Percentiles rank a stretch among this genome's conserved stretches.
Conservation (phyloP, 1,284 basidiomycete genomes). For the Blastosporella zonata region DNA sequence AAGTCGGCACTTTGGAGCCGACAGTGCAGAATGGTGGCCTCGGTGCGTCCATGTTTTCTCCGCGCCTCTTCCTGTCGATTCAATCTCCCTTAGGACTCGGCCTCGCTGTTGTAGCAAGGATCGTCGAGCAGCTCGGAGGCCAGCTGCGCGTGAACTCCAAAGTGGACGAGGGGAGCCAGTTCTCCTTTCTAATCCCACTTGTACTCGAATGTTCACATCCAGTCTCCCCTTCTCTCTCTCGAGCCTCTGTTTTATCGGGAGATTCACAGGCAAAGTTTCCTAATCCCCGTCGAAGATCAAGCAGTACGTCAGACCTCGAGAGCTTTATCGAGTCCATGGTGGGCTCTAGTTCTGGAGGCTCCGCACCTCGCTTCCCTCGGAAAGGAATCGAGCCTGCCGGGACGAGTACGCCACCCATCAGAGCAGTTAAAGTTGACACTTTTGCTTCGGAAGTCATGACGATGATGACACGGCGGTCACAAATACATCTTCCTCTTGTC, state of each 20-base stretch:
- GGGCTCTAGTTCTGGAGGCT: not conserved
- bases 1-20: slow-evolving; percentile 61
- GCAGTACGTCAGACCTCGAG: slow-evolving; percentile 45
- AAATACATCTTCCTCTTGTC: not conserved
- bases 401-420: slow-evolving; percentile 36
- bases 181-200: slow-evolving; percentile 72
- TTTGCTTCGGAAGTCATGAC: slow-evolving; percentile 28
- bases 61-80: not conserved
- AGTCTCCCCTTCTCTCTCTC: slow-evolving; percentile 16
- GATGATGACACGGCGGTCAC: slow-evolving; percentile 4
- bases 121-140: slow-evolving; percentile 78
- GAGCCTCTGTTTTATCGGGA: slow-evolving; percentile 22
- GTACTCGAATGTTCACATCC: slow-evolving; percentile 28
- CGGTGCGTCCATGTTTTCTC: slow-evolving; percentile 34
- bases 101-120: slow-evolving; percentile 79
- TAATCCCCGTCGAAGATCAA: slow-evolving; percentile 13
- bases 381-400: slow-evolving; percentile 32
- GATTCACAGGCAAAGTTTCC: slow-evolving; percentile 18
- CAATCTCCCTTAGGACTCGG: slow-evolving; percentile 54
- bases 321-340: slow-evolving; percentile 66
- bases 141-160: slow-evolving; percentile 80
- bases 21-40: slow-evolving; percentile 44
- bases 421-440: slow-evolving; percentile 41
- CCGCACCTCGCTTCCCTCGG: slow-evolving; percentile 5
- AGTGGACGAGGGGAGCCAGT: slow-evolving; percentile 66